Percentiles rank a stretch among this genome's conserved stretches.
These are phyloP conservation scores for Diaporthe vaccinii DNA, from an alignment of 2,329 filamentous ascomycete genomes.

Conservation along the genomic window DNA sequence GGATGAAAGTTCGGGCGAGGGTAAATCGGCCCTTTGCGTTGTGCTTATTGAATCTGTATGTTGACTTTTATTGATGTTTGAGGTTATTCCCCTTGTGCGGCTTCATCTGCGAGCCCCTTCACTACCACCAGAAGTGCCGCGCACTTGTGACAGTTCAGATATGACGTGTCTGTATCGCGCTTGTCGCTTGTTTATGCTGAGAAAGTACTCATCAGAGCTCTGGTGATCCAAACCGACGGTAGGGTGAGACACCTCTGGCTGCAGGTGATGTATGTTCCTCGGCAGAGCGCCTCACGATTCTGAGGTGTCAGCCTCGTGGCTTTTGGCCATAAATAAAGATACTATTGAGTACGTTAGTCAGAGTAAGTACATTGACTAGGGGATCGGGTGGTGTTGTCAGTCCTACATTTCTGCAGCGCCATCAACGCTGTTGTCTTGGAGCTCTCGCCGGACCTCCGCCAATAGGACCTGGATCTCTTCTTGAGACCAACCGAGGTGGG, in stretches of 20 bases:
- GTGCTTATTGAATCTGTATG: not conserved
- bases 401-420: conserved; percentile 32
- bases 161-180: not conserved
- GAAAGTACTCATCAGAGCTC: not conserved
- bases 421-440: conserved; percentile 36
- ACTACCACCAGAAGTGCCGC: not conserved
- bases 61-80: not conserved
- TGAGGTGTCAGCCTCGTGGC: not conserved
- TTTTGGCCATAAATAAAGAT: conserved; percentile 22
- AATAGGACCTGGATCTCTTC: conserved; percentile 40
- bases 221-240: not conserved
- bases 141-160: not conserved
- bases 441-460: conserved; percentile 39
- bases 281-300: not conserved
- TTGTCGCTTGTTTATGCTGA: not conserved
- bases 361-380: too few species aligned
- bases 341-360: not conserved
- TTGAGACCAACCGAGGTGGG: conserved; percentile 35
- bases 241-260: not conserved
- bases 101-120: not conserved
- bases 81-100: too few species aligned
- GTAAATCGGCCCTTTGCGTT: not conserved
- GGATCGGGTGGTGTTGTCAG: not conserved
- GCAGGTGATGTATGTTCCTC: not conserved
- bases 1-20: not conserved